Base-by-base conservation (phyloP, 202 grass and related monocot species). In the Elaeis oleifera region DNA sequence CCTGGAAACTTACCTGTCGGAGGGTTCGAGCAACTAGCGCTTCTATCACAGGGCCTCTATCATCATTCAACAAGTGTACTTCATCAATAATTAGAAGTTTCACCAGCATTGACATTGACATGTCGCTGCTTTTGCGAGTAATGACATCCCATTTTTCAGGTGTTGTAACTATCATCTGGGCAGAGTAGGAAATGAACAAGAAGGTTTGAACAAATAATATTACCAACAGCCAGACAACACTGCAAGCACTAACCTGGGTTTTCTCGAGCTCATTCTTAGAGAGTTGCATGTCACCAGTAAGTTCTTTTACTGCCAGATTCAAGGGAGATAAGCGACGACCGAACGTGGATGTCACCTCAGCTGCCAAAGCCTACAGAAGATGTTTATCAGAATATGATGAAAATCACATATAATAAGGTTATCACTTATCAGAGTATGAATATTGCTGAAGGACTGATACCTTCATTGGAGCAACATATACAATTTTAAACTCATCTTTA, bases 391-490 rank as follows among this genome's bases (percentile, higher is more conserved):
- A 81, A 78, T 68, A 55, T 26, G 58, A 63, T 31, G 1, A 54
- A 49, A 44, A 21, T 53, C 20, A 64, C 6, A 75, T 13, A 44
- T 44, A 14, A 44, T 44, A 6, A 13, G 36, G 36, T 44, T 44
- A 44, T 44, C 36, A 44, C 8, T 44, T 44, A 44, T 44, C 36
- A 44, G 8, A 71, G 54, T 44, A 70, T 29, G 24, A 9, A 29
- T 18, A 71, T 29, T 14, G 31, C 23, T 44, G 50, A 50, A 50
- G 63, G 69, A 82, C 70, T 19, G 21, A 69, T 75, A 96, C 91
- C 91, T 96, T 96, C 87, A 96, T 90, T 74, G 91, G 91, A 79
- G 91, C 91, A 75, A 96, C 91, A 85, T 96, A 96, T 20, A 96
- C 87, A 83, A 96, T 91, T 63, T 96, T 96, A 66, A 96, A 96